Base-by-base conservation (phyloP, 2,329 filamentous ascomycete species). In the Trichoderma sp. region DNA sequence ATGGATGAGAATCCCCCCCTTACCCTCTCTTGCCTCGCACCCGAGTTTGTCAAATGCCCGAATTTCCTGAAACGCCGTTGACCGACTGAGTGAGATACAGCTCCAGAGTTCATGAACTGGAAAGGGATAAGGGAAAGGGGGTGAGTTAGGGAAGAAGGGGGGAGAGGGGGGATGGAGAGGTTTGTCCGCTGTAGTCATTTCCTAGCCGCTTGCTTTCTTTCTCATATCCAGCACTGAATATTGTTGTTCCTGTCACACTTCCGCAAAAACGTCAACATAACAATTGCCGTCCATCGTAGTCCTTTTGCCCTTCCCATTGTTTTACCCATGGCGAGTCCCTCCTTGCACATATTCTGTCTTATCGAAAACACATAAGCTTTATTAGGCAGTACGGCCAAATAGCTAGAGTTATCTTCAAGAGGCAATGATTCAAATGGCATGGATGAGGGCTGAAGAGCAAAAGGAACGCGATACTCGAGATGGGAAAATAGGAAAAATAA, bases 131-230 rank as follows among this genome's bases (percentile, higher is more conserved):
- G 20, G 68, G 43, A 23, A 23, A 63, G 32, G 28, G n/a, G n/a
- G n/a, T n/a, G n/a, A n/a, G n/a, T n/a, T n/a, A n/a, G n/a, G n/a
- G n/a, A n/a, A n/a, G n/a, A n/a, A n/a, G n/a, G n/a, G n/a, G n/a
- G n/a, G n/a, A n/a, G n/a, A n/a, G n/a, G n/a, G n/a, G n/a, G 30
- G 57, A 47, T 43, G 23, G 47, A 64, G 43, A 57, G 23, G 55
- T 43, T 17, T 70, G 36, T 70, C 63, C 68, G 67, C 57, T 62
- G 67, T 69, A 62, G 67, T 69, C 57, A 53, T 69, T 69, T 69
- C 67, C 67, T 69, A 69, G 32, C 67, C 67, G 67, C 67, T 62
- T 69, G 67, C 67, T 62, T 28, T 69, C 67, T 69, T 69, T 69
- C 67, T 69, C 67, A 62, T 69, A 50, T 62, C 67, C 67, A 69